Base-by-base conservation (phyloP, 225 moss, liverwort and hornwort genomes). In the Antitrichia curtipendula region DNA sequence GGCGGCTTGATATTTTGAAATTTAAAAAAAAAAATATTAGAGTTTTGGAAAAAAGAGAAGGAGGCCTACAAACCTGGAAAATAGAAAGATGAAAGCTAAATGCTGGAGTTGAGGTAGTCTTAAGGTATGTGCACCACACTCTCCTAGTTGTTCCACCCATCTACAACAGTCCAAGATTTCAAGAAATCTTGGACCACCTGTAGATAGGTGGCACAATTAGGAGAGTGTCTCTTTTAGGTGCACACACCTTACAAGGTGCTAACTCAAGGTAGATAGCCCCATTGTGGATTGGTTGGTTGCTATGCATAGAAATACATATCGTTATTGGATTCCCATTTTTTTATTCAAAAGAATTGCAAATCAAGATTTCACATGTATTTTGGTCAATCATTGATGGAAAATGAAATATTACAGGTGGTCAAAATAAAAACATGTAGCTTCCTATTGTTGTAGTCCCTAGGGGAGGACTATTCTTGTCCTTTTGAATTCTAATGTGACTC, bases 391-490 rank as follows among this genome's bases (percentile, higher is more conserved):
- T 28, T 45, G 17, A 5, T 16, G 12, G 4, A 15, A 43, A 4
- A 71, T 3, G 2, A 3, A 10, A 18, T 2, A 17, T 29, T 29
- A 2, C 29, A 10, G 17, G 72, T 0, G 29, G 45, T 19, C 11
- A 19, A 45, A 47, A 7, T 2, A 12, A 7, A 73, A 73, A 31
- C 19, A 31, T 19, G 3, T 72, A 17, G 17, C 29, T 72, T 47
- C 1, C 10, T 3, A 45, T 47, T 47, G 50, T 50, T 45, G 43
- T 24, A 1, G 15, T 71, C 3, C 4, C 0, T 8, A 1, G 1
- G 5, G 5, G 4, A 7, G 3, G 5, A 0, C 1, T 41, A 4
- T 29, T 72, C 18, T 72, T 72, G 45, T 47, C 10, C 4, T 43
- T 18, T 45, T 72, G 2, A 47, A 72, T 38, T 45, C 3, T 43